A percentile compares a stretch with the other conserved stretches of the same genome.
Evolutionary conservation across 2,329 filamentous ascomycete species (phyloP).

Genomic region (Zarea fungicola): DNA sequence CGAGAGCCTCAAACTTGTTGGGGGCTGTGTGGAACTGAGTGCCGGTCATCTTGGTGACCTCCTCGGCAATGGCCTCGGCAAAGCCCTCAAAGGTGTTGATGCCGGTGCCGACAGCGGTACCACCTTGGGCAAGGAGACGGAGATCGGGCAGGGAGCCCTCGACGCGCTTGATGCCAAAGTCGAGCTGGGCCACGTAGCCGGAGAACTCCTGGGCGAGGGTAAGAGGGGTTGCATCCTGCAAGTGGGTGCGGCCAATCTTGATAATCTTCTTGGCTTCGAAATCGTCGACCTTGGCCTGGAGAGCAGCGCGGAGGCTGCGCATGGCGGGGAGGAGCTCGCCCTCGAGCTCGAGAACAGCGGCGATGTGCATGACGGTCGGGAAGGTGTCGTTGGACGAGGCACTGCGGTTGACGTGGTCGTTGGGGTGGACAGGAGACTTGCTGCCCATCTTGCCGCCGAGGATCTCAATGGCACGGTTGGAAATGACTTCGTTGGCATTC

Average conservation of each 20-base stretch:
- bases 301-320: slow-evolving; percentile 71
- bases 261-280: slow-evolving; percentile 86
- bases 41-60: slow-evolving; percentile 89
- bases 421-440: slow-evolving; percentile 99
- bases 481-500: slow-evolving; percentile 99
- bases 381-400: slow-evolving; percentile 99
- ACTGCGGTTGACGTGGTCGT: slow-evolving; percentile 99
- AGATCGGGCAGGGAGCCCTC: slow-evolving; percentile 79
- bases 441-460: slow-evolving; percentile 87
- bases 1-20: slow-evolving; percentile 98
- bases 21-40: slow-evolving; percentile 92
- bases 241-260: slow-evolving; percentile 96
- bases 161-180: slow-evolving; percentile 83
- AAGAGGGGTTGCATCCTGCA: slow-evolving; percentile 94
- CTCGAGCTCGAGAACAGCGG: slow-evolving; percentile 90
- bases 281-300: slow-evolving; percentile 82
- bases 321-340: slow-evolving; percentile 77
- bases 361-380: slow-evolving; percentile 99
- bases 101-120: slow-evolving; percentile 93
- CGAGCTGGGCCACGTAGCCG: slow-evolving; percentile 91
- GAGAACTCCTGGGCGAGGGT: slow-evolving; percentile 97
- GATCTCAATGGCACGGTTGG: slow-evolving; percentile 97
- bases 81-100: slow-evolving; percentile 98
- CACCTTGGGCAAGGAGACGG: slow-evolving; percentile 84
- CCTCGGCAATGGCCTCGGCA: slow-evolving; percentile 83